Evolutionary conservation across 306 rosid genomes (phyloP).

Genomic region (Inga leiocalycina): DNA sequence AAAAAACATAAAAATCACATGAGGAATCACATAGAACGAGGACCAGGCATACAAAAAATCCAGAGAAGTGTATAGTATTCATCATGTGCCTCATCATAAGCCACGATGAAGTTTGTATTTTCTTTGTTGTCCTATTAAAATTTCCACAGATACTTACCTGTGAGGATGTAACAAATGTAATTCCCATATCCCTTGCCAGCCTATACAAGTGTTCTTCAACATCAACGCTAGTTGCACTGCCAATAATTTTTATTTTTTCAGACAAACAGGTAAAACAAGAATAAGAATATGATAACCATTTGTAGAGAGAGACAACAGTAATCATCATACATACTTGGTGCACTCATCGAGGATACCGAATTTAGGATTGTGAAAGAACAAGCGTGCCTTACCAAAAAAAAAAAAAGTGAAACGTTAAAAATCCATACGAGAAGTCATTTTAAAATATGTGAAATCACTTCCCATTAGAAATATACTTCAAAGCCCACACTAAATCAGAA

Average conservation of each 20-base stretch:
- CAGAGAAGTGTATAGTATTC: background rate
- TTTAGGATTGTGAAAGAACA: conserved; percentile 94
- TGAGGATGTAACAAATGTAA: conserved; percentile 92
- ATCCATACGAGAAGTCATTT: conserved; percentile 19
- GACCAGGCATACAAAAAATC: conserved; percentile 5
- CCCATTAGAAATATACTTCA: conserved; percentile 11
- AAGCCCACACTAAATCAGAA: conserved; percentile 3
- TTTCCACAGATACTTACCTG: conserved; percentile 64
- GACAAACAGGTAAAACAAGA: conserved; percentile 12
- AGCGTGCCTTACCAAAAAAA: conserved; percentile 65
- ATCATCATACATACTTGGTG: conserved; percentile 77
- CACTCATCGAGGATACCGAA: conserved; percentile 97
- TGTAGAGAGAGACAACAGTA: conserved; percentile 16
- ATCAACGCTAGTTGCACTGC: conserved; percentile 96
- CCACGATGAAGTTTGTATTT: background rate
- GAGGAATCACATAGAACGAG: conserved; percentile 23
- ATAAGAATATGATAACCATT: conserved; percentile 17
- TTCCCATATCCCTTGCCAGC: conserved; percentile 81
- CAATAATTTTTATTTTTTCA: conserved; percentile 30
- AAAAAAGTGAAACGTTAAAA: conserved; percentile 34
- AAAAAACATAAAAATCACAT: background rate
- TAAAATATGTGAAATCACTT: conserved; percentile 5
- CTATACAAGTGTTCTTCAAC: conserved; percentile 95
- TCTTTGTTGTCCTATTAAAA: background rate
- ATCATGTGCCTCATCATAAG: background rate